Percentiles rank a stretch among this genome's conserved stretches.
Conservation (phyloP, 305 asterid species). For the Rubia tinctorum region DNA sequence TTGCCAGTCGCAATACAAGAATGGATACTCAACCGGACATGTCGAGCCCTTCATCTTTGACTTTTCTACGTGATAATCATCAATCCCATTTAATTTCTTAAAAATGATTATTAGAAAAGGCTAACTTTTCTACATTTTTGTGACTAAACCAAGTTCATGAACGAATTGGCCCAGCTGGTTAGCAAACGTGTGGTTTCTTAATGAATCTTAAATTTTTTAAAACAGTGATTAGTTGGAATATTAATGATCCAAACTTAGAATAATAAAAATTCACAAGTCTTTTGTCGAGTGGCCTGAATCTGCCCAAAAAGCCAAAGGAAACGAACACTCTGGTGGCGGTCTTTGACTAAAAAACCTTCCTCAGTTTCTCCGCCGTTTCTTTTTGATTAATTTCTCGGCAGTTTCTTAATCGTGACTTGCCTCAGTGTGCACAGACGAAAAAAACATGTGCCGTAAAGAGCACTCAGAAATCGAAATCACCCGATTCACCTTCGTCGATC, state of each 20-base stretch:
- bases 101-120: too few relatives aligned
- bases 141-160: not conserved
- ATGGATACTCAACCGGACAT: too few relatives aligned
- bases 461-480: too few relatives aligned
- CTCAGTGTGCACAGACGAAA: not conserved
- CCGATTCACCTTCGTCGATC: too few relatives aligned
- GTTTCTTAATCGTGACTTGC: not conserved
- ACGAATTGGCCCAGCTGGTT: not conserved
- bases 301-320: not conserved
- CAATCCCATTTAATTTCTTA: not conserved
- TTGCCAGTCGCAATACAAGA: too few relatives aligned
- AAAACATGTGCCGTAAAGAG: not conserved
- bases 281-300: not conserved
- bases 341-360: constrained; percentile 9
- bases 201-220: too few relatives aligned
- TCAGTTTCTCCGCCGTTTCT: not conserved
- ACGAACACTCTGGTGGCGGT: not conserved
- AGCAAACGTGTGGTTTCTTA: constrained; percentile 4
- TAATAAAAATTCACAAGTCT: not conserved
- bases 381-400: not conserved
- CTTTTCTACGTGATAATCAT: not conserved
- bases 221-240: not conserved
- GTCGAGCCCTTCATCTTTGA: not conserved
- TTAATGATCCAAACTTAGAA: not conserved
- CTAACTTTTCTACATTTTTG: too few relatives aligned